A percentile compares a stretch with the other conserved stretches of the same genome.
These are phyloP conservation scores for Melocanna baccifera DNA, from an alignment of 176 grass and related monocot species.

Conservation along the genomic window DNA sequence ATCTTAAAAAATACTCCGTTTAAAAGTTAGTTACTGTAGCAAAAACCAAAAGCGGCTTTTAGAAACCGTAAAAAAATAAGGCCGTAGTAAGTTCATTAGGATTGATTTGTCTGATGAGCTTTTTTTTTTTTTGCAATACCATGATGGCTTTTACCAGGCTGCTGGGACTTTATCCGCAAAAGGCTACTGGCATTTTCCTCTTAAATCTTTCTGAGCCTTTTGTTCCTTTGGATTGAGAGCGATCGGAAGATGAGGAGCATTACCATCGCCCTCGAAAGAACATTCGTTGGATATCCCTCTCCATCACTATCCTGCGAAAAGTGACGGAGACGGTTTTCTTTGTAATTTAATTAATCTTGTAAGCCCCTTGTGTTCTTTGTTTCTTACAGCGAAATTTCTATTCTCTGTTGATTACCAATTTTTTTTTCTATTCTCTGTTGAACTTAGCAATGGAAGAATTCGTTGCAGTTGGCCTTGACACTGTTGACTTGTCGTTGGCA, in stretches of 20 bases:
- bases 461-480: slow-evolving; percentile 1
- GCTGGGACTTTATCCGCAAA: background rate
- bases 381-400: background rate
- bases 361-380: background rate
- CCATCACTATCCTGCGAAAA: background rate
- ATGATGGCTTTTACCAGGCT: background rate
- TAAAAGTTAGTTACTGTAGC: no score
- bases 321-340: background rate
- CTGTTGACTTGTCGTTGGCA: slow-evolving; percentile 8
- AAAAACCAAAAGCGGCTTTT: no score
- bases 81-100: background rate
- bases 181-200: background rate
- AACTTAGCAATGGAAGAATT: background rate
- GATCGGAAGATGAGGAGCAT: background rate
- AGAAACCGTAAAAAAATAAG: no score
- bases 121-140: background rate
- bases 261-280: background rate
- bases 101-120: background rate
- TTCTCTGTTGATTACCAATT: background rate
- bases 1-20: no score
- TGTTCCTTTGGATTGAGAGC: background rate
- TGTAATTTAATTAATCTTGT: background rate
- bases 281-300: background rate
- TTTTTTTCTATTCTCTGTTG: background rate
- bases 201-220: background rate